phyloP scores from a whole-genome alignment of 2,329 filamentous ascomycete species.

The Zasmidium angulare region DNA sequence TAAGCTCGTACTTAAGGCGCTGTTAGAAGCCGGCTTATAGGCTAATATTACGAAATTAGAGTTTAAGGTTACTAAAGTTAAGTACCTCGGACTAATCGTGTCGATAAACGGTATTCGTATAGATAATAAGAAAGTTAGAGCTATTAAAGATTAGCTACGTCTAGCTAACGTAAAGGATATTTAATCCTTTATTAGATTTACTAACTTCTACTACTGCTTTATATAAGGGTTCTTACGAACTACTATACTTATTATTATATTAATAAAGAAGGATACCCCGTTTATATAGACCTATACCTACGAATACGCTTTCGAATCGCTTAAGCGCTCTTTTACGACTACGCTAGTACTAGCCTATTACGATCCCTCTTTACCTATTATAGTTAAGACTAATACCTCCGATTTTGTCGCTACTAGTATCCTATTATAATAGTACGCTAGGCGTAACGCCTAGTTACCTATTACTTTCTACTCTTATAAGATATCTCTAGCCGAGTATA shows the following conservation, averaged over 20 bases:
- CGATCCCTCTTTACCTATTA: not conserved
- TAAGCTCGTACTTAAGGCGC: conserved; percentile 20
- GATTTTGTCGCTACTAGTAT: not conserved
- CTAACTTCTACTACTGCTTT: no score
- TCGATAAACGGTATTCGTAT: conserved; percentile 24
- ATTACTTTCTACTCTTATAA: no score
- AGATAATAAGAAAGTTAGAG: conserved; percentile 9
- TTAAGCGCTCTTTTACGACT: not conserved
- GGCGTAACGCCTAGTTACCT: not conserved
- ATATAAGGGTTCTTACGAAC: no score
- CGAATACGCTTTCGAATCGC: not conserved
- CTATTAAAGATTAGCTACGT: conserved; percentile 3
- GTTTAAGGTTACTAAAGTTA: conserved; percentile 26
- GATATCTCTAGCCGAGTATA: conserved; percentile 8
- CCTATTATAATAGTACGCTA: not conserved
- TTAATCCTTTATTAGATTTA: conserved; percentile 2
- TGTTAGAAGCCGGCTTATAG: conserved; percentile 10
- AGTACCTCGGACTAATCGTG: conserved; percentile 30
- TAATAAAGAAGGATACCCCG: not conserved
- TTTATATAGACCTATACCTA: not conserved
- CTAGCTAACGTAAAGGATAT: conserved; percentile 4
- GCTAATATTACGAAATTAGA: conserved; percentile 6
- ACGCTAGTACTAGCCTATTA: not conserved
- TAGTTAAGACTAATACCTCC: conserved; percentile 1
- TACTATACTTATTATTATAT: no score